phyloP scores from a whole-genome alignment of 208 protist genomes.

The Leishmania tropica region DNA sequence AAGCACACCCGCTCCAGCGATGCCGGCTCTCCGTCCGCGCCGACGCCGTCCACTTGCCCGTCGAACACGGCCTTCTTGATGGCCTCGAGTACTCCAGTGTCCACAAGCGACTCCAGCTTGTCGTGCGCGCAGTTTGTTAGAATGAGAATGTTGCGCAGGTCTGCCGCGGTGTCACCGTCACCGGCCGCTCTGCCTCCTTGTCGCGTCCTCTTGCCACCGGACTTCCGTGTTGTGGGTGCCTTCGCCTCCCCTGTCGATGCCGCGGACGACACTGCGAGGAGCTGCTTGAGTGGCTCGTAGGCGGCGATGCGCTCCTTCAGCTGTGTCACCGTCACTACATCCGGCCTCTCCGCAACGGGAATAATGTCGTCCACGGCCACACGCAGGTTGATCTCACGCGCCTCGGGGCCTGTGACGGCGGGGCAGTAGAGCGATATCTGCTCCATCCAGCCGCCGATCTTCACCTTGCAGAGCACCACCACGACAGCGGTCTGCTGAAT shows the following conservation, averaged over 20 bases:
- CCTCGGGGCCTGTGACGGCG: constrained; percentile 27
- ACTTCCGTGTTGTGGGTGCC: constrained; percentile 9
- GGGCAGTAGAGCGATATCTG: constrained; percentile 85
- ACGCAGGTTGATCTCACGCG: constrained; percentile 63
- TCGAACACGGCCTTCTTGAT: constrained; percentile 72
- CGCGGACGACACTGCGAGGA: constrained; percentile 22
- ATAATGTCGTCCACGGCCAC: constrained; percentile 87
- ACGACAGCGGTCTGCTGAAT: constrained; percentile 75
- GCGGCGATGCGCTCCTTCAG: constrained; percentile 75
- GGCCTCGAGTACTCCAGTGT: constrained; percentile 72
- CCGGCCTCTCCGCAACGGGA: constrained; percentile 59
- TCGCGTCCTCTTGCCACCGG: constrained; percentile 30
- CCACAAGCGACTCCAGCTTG: constrained; percentile 69
- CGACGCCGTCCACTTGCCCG: constrained; percentile 3
- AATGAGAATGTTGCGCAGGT: constrained; percentile 84
- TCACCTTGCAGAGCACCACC: constrained; percentile 66
- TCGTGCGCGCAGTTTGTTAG: constrained; percentile 74
- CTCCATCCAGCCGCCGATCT: constrained; percentile 76
- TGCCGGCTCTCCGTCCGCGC: constrained; percentile 2
- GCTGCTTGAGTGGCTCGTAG: constrained; percentile 68
- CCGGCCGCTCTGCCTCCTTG: constrained; percentile 1
- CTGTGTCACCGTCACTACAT: constrained; percentile 77
- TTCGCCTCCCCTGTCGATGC: constrained; percentile 13
- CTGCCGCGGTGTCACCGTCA: constrained; percentile 4
- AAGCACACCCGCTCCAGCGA: constrained; percentile 86